Conservation (phyloP, 305 asterid species). For the Rubia peregrina region DNA sequence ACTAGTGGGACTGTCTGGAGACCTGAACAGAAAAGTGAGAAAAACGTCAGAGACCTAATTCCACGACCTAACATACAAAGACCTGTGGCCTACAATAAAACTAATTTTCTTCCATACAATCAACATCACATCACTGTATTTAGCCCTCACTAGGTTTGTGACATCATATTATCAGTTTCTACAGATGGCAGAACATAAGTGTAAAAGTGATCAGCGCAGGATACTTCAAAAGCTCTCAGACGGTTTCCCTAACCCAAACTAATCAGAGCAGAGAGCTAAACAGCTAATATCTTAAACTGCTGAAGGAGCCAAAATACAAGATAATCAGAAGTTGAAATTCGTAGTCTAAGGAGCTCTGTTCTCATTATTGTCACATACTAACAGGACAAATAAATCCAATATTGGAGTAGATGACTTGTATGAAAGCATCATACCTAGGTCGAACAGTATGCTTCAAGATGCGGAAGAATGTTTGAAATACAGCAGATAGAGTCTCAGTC, state of each 20-base stretch:
- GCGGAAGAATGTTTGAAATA: slow-evolving; percentile 70
- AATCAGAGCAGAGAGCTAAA: neutral
- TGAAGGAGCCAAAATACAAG: neutral
- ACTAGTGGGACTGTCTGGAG: slow-evolving; percentile 36
- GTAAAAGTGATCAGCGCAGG: neutral
- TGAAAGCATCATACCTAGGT: slow-evolving; percentile 46
- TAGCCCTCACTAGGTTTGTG: neutral
- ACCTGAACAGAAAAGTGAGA: slow-evolving; percentile 29
- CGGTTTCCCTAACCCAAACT: neutral
- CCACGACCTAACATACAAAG: neutral
- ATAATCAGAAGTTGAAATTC: neutral
- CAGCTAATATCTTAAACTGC: neutral
- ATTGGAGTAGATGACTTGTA: slow-evolving; percentile 3
- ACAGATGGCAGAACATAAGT: neutral
- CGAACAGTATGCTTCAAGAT: slow-evolving; percentile 57
- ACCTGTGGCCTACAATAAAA: neutral
- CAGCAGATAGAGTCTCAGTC: slow-evolving; percentile 66
- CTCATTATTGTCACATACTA: neutral
- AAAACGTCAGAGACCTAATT: neutral
- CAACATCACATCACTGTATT: neutral
- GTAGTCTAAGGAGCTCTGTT: neutral
- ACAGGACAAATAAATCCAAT: neutral
- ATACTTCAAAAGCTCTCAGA: neutral
- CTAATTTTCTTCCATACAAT: neutral
- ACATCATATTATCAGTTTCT: neutral